Base-by-base conservation (phyloP, 306 rosid species). In the Cyamopsis tetragonoloba region DNA sequence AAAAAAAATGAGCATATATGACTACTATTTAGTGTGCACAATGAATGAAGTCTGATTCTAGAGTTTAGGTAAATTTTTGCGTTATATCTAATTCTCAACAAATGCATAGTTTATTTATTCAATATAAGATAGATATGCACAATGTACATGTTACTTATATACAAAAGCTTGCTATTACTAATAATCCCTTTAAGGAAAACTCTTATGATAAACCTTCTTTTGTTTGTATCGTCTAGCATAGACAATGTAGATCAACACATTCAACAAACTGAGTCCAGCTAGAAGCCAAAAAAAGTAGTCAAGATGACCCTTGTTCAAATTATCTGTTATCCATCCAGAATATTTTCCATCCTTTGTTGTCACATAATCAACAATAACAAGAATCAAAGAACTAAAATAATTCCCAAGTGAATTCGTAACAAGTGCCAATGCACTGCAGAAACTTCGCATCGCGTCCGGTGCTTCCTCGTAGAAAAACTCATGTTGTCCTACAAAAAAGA, bases 391-490 rank as follows among this genome's bases (percentile, higher is more conserved):
- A 70, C 97, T 91, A 42, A 88, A 65, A 63, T 91, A 88, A 65
- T 91, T 91, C 20, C 97, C 96, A 54, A 88, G 42, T 0, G 91
- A 66, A 48, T 20, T 88, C 3, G 96, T 91, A 42, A 91, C 71
- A 37, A 91, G 88, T 2, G 96, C 82, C 66, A 91, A 70, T 12
- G 97, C 97, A 12, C 96, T 88, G 77, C 96, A 91, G 62, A 91
- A 71, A 70, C 95, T 88, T 28, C 95, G 83, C 96, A 91, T 91
- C 0, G 88, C 80, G 12, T 88, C 89, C 0, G 95, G 97, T 12
- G 97, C 85, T 77, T 91, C 89, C 38, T 91, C 95, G 6, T 88
- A 88, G 87, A 88, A 91, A 75, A 91, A 91, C 68, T 91, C 95
- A 0, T 80, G 89, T 61, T 91, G 96, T 20, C 96, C 97, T 15